Evolutionary conservation across 768 basidiomycete genomes (phyloP), one percentile per base, ranked within the genome.

Genomic region (Obba rivulosa): DNA sequence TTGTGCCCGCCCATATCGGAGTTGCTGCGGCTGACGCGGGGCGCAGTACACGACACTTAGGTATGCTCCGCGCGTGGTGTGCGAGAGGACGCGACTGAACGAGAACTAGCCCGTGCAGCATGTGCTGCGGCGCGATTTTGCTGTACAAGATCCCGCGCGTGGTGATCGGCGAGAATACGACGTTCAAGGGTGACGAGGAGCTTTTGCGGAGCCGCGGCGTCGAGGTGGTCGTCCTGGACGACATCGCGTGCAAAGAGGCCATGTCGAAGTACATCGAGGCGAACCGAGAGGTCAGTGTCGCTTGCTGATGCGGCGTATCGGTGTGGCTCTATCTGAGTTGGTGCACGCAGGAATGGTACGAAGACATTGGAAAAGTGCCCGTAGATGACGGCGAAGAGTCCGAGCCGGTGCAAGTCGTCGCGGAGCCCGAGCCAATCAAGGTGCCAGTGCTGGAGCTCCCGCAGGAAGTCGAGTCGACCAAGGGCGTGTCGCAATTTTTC

Each of bases 111-210:
- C 84, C 83, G 2, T 85, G 83, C 56, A 72, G 66, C 45, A 83
- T 84, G 83, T 85, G 83, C 56, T 72, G 76, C 1, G 83, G 81
- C 8, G 76, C 81, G 1, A 77, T 81, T 21, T 50, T 80, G n/a
- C 67, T 83, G 9, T 83, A 81, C 64, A 75, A 76, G 40, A 83
- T 85, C 35, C 78, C 79, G 4, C 73, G 82, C 5, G 76, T 83
- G 8, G 81, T 86, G 10, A 77, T 85, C 41, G 82, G 81, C 16
- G 83, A 85, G 59, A 81, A 83, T 52, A 40, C 51, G 16, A 84
- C 70, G 34, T 80, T 75, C 55, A 51, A 72, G 14, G 80, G 79
- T 8, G 74, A 69, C 1, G 83, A 85, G 54, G 70, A 76, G 17
- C 65, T 82, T 17, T 68, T 86, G 14, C 70, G 66, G 34, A 62